Evolutionary conservation across 2,329 filamentous ascomycete species (phyloP), one percentile per base, ranked within the genome.

Genomic region (Calcarisporium arbuscula): DNA sequence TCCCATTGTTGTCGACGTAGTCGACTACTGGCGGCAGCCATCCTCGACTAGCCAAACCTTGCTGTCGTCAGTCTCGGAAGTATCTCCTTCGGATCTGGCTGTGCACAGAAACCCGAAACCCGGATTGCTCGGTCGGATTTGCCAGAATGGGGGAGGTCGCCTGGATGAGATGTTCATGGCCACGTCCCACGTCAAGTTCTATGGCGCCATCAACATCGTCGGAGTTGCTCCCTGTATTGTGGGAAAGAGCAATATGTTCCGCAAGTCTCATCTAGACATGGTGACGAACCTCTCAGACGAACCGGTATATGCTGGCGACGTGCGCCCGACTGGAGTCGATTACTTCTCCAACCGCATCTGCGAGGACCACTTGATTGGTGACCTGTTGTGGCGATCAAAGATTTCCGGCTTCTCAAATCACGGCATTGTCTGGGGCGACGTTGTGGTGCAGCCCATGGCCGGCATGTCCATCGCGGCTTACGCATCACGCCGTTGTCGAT

Each of bases 201-300:
- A 98, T 65, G 83, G 82, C 8, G 92, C 90, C 41, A 98, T 98
- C 71, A 96, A 96, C 61, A 85, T 86, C 1, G 86, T 95, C 12
- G 74, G 84, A 4, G 65, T 96, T 34, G 92, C 92, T 0, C 92
- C 94, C 8, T 98, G 92, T 60, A 83, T 94, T 38, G 82, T 96
- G 16, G 92, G 92, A 32, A 98, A 98, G 65, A 94, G 87, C 51
- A 96, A 94, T 64, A 96, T 98, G 89, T 98, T 96, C 62, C 84
- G 92, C 39, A 85, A 84, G 42, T 85, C 86, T 0, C 90, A 98
- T 51, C 77, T 98, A 22, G 77, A 95, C 58, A 73, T 74, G 45
- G 74, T 92, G 8, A 80, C 79, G 20, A 59, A 73, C 51, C 57
- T 72, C 22, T 32, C 56, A 34, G 59, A 52, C 44, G 71, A 69